phyloP scores from a whole-genome alignment of 495 filamentous ascomycete genomes.

The Penicillium verhagenii region DNA sequence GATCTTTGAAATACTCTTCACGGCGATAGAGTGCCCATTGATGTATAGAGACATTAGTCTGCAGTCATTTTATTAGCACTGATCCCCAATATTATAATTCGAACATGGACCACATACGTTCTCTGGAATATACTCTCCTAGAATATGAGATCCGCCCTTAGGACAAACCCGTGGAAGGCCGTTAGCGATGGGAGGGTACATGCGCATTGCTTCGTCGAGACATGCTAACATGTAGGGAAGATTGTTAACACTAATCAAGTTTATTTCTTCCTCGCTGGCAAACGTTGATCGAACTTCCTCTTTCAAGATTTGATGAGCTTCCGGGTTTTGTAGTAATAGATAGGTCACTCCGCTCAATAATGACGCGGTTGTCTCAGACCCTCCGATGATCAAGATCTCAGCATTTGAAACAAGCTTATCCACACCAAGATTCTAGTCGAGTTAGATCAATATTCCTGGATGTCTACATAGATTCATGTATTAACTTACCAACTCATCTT shows the following conservation, averaged over 20 bases:
- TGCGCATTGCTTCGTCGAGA: constrained; percentile 56
- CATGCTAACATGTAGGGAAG: constrained; percentile 56
- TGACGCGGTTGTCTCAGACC: constrained; percentile 63
- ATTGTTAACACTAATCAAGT: constrained; percentile 39
- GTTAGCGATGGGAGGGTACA: constrained; percentile 56
- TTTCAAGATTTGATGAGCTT: constrained; percentile 39
- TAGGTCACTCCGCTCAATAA: constrained; percentile 53
- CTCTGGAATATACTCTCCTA: constrained; percentile 42
- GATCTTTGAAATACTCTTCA: constrained; percentile 43
- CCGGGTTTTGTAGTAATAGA: constrained; percentile 47
- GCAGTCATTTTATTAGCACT: neutral
- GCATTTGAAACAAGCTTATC: constrained; percentile 27
- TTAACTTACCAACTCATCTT: constrained; percentile 41
- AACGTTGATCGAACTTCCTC: constrained; percentile 43
- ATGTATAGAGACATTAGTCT: constrained; percentile 51
- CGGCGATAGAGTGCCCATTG: constrained; percentile 49
- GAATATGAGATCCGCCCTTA: constrained; percentile 44
- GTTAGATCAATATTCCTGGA: neutral
- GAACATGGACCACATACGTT: constrained; percentile 18
- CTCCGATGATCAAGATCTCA: constrained; percentile 47
- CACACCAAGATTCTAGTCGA: neutral
- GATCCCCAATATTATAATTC: neutral
- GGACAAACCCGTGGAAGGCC: constrained; percentile 47
- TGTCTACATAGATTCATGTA: neutral
- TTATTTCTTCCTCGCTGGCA: constrained; percentile 53